phyloP scores from a whole-genome alignment of 2,329 filamentous ascomycete species.

The Verticillium albo-atrum region DNA sequence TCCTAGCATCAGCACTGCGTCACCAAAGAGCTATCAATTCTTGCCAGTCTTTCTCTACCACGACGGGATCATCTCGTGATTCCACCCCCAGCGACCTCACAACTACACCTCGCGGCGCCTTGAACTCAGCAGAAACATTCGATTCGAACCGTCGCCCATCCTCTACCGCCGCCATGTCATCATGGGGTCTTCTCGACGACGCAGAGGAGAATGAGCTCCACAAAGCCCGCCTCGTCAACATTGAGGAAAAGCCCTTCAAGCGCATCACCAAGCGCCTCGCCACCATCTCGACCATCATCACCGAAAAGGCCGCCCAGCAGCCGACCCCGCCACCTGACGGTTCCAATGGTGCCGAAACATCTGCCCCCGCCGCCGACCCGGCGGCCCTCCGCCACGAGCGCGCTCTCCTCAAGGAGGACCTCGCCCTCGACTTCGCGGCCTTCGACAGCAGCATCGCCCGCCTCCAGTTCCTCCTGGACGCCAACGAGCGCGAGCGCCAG shows the following conservation, averaged over 20 bases:
- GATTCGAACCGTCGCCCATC: neutral
- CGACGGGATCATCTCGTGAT: neutral
- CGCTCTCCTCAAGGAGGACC: constrained; percentile 73
- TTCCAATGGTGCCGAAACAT: constrained; percentile 10
- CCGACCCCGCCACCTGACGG: constrained; percentile 64
- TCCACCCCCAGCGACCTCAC: neutral
- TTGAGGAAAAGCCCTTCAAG: constrained; percentile 91
- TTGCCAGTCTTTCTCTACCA: too few relatives aligned
- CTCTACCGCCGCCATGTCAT: constrained; percentile 28
- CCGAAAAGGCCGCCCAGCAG: constrained; percentile 42
- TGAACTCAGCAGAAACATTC: neutral
- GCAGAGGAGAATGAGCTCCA: constrained; percentile 80
- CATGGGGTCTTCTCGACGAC: constrained; percentile 67
- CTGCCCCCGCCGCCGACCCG: constrained; percentile 16
- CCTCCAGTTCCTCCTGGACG: constrained; percentile 79
- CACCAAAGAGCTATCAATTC: too few relatives aligned
- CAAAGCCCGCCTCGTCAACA: constrained; percentile 77
- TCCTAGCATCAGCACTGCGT: too few relatives aligned
- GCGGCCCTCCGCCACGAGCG: constrained; percentile 49
- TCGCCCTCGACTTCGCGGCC: constrained; percentile 81
- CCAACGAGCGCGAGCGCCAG: constrained; percentile 77
- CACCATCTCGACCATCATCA: constrained; percentile 49
- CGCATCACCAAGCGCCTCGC: constrained; percentile 75
- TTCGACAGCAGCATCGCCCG: constrained; percentile 84
- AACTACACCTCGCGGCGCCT: too few relatives aligned